Evolutionary conservation across 2,329 filamentous ascomycete species (phyloP).

Genomic region (Penicillium glabrum): DNA sequence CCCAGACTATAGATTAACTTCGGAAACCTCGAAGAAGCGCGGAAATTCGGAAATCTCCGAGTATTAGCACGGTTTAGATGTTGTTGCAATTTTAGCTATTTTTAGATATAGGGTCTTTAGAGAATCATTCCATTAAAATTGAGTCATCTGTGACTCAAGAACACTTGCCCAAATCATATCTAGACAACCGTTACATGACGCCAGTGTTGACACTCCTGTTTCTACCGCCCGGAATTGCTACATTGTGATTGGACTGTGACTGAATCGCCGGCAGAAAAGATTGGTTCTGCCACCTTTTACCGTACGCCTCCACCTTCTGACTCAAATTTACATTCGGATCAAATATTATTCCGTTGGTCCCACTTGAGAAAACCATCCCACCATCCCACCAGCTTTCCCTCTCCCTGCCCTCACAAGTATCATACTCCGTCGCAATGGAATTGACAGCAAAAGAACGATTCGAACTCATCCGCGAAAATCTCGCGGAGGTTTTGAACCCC

Average conservation of each 20-base stretch:
- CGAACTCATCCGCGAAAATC: conserved; percentile 73
- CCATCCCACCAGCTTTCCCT: background rate
- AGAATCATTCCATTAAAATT: no score
- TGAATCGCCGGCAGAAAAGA: background rate
- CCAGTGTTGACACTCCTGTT: no score
- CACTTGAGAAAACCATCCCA: background rate
- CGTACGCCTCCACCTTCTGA: background rate
- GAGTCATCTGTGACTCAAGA: no score
- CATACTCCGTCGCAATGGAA: background rate
- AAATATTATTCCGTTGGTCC: background rate
- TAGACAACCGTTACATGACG: no score
- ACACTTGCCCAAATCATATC: no score
- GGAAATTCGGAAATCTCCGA: no score
- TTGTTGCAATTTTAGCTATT: no score
- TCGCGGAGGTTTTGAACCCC: conserved; percentile 78
- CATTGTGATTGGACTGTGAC: background rate
- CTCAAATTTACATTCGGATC: background rate
- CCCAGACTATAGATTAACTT: no score
- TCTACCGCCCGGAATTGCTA: no score
- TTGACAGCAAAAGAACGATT: background rate
- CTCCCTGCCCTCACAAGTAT: background rate
- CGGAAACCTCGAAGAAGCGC: no score
- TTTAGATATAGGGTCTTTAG: fast-evolving
- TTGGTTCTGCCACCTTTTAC: background rate
- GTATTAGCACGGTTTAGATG: no score